A percentile compares a stretch with the other conserved stretches of the same genome.
Evolutionary conservation across 768 basidiomycete species (phyloP).

Genomic region (Ramaria sp.): DNA sequence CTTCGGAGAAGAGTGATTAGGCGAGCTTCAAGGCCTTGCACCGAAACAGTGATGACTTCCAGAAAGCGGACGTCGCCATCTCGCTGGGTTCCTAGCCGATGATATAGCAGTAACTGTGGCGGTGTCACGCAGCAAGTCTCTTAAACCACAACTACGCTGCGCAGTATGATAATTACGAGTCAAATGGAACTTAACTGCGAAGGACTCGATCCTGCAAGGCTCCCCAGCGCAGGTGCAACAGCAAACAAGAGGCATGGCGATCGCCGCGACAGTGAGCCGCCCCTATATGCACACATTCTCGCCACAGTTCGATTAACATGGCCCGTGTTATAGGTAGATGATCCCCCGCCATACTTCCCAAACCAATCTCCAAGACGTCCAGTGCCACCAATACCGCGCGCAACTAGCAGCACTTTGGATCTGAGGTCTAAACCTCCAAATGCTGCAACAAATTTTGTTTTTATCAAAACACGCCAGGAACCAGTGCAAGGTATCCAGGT

Average conservation of each 20-base stretch:
- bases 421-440: not conserved
- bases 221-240: not conserved
- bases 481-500: not conserved
- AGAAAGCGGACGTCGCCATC: not conserved
- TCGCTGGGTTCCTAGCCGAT: not conserved
- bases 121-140: too few species aligned
- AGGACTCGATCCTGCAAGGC: not conserved
- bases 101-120: too few species aligned
- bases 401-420: not conserved
- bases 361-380: not conserved
- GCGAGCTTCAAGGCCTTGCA: too few species aligned
- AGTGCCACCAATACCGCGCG: not conserved
- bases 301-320: too few species aligned
- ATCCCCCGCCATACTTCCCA: conserved; percentile 3
- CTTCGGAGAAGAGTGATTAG: too few species aligned
- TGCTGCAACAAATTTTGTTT: conserved; percentile 5
- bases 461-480: conserved; percentile 6
- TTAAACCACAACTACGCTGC: not conserved
- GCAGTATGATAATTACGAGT: not conserved
- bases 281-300: too few species aligned
- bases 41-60: too few species aligned
- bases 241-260: not conserved
- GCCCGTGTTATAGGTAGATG: not conserved
- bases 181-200: not conserved
- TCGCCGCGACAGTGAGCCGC: not conserved